Base-by-base conservation (phyloP, 768 basidiomycete genomes). In the Filobasidium floriforme region DNA sequence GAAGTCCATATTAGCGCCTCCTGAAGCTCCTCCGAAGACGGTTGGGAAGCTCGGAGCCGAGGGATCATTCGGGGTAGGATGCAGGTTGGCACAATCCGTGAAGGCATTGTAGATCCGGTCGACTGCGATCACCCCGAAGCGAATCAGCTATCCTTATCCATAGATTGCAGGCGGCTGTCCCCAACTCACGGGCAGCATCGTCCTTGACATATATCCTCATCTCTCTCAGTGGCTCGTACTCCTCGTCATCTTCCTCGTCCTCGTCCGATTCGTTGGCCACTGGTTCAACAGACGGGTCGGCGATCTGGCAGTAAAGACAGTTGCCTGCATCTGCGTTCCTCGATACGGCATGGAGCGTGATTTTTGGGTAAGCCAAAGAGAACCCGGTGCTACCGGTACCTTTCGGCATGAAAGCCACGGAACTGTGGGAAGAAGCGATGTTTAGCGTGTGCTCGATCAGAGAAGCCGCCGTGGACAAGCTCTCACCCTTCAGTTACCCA, bases 321-420 rank as follows among this genome's bases (percentile, higher is more conserved):
- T 75, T 67, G 10, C 72, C 65, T 18, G 69, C 15, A 7, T 66
- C 67, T 9, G 69, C 63, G 6, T 85, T 84, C 1, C 84, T 82
- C 0, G 92, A 90, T 62, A 93, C 84, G 28, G 96, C 96, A 72
- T 99, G 96, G 1, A 99, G 84, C 0, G 91, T 94, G 74, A 99
- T 89, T 6, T 87, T 82, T 11, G 90, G 91, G 77, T 94, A 98
- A 65, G 87, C 82, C 74, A 98, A 84, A 70, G 89, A 86, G 79
- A 97, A 88, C 18, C 90, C 92, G 52, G 81, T 81, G 18, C 86
- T 86, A 0, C 63, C 60, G 0, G 85, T 81, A 12, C 84, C 73
- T 1, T 88, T 86, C 1, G 69, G 68, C 79, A 89, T 84, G 83
- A 89, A 94, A 1, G 85, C 85, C 44, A 96, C 83, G 18, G 51